Evolutionary conservation across 176 grass and related monocot genomes (phyloP).

Genomic region (Miscanthus lutarioriparius): DNA sequence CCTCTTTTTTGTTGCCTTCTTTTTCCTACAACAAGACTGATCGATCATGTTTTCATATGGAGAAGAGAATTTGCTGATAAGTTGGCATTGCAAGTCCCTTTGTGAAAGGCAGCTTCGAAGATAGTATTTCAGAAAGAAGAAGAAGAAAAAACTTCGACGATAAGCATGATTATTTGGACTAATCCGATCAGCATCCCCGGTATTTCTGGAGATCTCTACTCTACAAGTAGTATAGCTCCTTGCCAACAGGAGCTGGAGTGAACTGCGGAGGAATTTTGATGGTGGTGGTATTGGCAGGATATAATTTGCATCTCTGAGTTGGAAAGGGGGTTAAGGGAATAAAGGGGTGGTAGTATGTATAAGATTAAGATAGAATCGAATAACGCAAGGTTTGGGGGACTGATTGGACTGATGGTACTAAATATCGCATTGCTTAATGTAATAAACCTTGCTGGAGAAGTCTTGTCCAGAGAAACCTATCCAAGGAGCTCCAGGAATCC

Average conservation of each 20-base stretch:
- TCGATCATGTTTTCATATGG: background rate
- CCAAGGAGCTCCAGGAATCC: background rate
- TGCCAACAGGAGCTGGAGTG: constrained; percentile 9
- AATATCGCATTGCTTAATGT: constrained; percentile 34
- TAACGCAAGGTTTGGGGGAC: constrained; percentile 22
- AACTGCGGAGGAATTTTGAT: constrained; percentile 26
- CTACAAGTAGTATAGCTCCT: constrained; percentile 7
- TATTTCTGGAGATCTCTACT: constrained; percentile 11
- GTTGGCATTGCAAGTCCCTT: background rate
- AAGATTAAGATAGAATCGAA: constrained; percentile 46
- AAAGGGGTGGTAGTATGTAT: constrained; percentile 15
- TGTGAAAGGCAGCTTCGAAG: background rate
- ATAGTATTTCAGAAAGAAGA: background rate
- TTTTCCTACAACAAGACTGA: background rate
- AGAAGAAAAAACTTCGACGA: background rate
- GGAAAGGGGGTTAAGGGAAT: constrained; percentile 36
- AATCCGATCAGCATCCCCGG: background rate
- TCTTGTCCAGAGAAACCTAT: background rate
- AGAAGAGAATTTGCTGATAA: background rate
- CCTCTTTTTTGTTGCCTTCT: background rate
- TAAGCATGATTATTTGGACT: background rate
- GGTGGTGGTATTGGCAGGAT: constrained; percentile 35
- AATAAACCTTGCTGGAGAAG: constrained; percentile 21
- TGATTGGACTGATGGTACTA: constrained; percentile 39
- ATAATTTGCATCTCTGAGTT: constrained; percentile 60